Evolutionary conservation across 305 asterid species (phyloP).

Genomic region (Fraxinus ornus): DNA sequence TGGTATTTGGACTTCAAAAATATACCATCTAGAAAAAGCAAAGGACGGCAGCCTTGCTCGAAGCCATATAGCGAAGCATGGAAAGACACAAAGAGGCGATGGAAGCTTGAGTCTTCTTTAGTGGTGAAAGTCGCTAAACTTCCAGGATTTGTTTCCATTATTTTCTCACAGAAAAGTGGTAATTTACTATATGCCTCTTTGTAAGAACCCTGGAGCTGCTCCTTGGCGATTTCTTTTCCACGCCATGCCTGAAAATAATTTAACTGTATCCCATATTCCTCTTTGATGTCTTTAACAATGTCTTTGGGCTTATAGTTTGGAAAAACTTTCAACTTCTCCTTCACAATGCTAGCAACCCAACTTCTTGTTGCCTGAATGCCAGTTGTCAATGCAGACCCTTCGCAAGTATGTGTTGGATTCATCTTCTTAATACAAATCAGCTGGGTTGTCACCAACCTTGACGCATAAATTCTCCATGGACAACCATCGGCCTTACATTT

Average conservation of each 20-base stretch:
- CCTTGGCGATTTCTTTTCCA: constrained; percentile 96
- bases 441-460: background rate
- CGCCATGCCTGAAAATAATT: constrained; percentile 99
- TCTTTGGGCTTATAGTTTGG: background rate
- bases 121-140: background rate
- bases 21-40: background rate
- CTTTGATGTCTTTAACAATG: constrained; percentile 42
- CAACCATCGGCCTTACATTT: background rate
- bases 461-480: background rate
- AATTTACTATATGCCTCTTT: constrained; percentile 89
- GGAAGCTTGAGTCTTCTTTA: constrained; percentile 39
- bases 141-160: background rate
- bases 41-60: background rate
- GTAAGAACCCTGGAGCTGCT: constrained; percentile 96
- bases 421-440: background rate
- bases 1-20: background rate
- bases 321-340: background rate
- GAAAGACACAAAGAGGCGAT: constrained; percentile 72
- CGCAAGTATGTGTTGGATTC: background rate
- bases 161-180: constrained; percentile 42
- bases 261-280: constrained; percentile 83
- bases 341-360: background rate
- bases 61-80: background rate
- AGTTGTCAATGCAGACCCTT: background rate
- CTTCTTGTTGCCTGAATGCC: background rate